These are phyloP conservation scores for Mycena rosella DNA, from an alignment of 768 basidiomycete genomes.

Conservation along the genomic window DNA sequence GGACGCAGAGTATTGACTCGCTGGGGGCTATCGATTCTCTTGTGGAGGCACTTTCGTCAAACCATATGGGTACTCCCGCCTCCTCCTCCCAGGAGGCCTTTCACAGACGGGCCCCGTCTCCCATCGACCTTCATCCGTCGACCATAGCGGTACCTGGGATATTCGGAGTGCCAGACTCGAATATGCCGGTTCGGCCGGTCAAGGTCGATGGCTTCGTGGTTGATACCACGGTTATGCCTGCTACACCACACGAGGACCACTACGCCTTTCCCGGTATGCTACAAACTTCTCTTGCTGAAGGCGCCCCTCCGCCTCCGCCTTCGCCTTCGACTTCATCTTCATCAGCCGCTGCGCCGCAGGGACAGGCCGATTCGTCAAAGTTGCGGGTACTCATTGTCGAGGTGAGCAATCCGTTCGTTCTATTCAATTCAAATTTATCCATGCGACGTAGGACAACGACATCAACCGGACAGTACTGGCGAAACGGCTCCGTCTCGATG, in stretches of 20 bases:
- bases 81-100: conserved; percentile 9
- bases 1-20: conserved; percentile 43
- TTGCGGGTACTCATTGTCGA: conserved; percentile 76
- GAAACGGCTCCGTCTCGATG: conserved; percentile 75
- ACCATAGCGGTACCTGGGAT: conserved; percentile 27
- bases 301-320: neutral
- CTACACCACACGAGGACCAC: neutral
- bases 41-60: conserved; percentile 61
- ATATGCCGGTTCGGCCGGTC: conserved; percentile 49
- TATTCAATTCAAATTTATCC: neutral
- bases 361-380: conserved; percentile 34
- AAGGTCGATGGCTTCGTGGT: conserved; percentile 48
- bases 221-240: conserved; percentile 31
- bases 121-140: neutral
- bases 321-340: neutral
- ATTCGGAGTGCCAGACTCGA: conserved; percentile 44
- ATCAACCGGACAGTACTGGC: conserved; percentile 80
- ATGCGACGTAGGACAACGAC: conserved; percentile 68
- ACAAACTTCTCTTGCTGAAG: neutral
- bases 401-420: conserved; percentile 51
- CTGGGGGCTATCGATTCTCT: conserved; percentile 58
- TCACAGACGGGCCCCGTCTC: conserved; percentile 16
- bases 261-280: neutral
- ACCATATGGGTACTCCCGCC: conserved; percentile 47
- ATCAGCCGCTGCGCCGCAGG: neutral